Evolutionary conservation across 1,139 yeast genomes (phyloP).

Genomic region (Pichia sp.): DNA sequence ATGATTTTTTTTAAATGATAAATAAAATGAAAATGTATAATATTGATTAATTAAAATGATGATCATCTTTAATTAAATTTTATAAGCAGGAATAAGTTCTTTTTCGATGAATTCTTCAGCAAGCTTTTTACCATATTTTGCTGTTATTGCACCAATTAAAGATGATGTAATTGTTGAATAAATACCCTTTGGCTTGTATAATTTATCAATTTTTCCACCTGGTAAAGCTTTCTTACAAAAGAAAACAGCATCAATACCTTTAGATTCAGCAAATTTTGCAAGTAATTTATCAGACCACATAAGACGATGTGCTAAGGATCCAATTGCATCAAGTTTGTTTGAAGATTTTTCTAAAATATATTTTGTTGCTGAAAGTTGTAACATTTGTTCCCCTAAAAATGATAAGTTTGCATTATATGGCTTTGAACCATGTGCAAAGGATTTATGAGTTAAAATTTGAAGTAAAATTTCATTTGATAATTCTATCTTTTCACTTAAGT

Average conservation of each 20-base stretch:
- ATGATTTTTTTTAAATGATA: not conserved
- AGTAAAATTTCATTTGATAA: constrained; percentile 53
- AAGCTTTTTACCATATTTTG: constrained; percentile 55
- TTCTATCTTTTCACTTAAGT: constrained; percentile 29
- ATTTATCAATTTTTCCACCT: constrained; percentile 41
- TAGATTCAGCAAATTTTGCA: constrained; percentile 46
- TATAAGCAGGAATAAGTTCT: constrained; percentile 31
- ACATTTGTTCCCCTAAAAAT: constrained; percentile 67
- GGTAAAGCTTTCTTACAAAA: constrained; percentile 53
- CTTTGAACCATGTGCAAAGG: constrained; percentile 83
- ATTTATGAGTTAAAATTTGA: constrained; percentile 85
- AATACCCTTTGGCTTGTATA: constrained; percentile 44
- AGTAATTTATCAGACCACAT: constrained; percentile 45
- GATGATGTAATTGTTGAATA: constrained; percentile 69
- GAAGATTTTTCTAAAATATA: constrained; percentile 27
- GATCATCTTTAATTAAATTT: constrained; percentile 1
- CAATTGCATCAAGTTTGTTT: constrained; percentile 58
- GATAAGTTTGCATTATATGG: constrained; percentile 85
- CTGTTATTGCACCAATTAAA: constrained; percentile 71
- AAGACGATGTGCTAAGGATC: constrained; percentile 47
- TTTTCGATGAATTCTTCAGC: constrained; percentile 53
- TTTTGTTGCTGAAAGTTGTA: constrained; percentile 55
- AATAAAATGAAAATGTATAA: not conserved
- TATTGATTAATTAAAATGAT: not conserved
- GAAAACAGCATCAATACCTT: constrained; percentile 47